Evolutionary conservation across 345 rosid genomes (phyloP), one percentile per base, ranked within the genome.

Genomic region (Camelina sativa): DNA sequence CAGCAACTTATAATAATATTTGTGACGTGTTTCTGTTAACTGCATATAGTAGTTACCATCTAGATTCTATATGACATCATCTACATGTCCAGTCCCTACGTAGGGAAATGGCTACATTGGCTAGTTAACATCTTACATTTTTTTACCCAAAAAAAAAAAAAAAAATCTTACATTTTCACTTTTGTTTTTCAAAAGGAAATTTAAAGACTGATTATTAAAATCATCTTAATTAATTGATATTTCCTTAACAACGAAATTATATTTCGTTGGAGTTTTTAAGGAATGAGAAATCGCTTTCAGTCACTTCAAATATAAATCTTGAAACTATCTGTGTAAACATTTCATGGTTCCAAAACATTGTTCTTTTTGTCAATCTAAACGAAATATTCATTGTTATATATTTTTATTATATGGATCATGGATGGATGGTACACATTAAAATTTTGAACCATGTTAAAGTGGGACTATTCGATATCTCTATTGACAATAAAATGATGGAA

Each of bases 1-100:
- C 51, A 4, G 7, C 15, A n/a, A 13, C 48, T 25, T 20, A 28
- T 28, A 28, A 65, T 74, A 47, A n/a, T 34, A 56, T 57, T 66
- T 40, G 13, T 56, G 30, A 57, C 35, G 17, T 57, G 35, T 57
- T 65, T 73, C 7, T 46, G 32, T 28, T 9, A 35, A 37, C 16
- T 43, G 44, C 56, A 32, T 46, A 41, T 15, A 25, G 28, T 25
- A 30, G n/a, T 15, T 41, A 68, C 41, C 52, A 46, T 62, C 32
- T 76, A 63, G 66, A 76, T 69, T 62, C 46, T 69, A 12, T 63
- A 44, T 60, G 65, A 69, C 75, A 62, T 62, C 75, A 76, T 46
- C 70, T 55, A 69, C n/a, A 41, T 61, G 40, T 68, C 62, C 56
- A 43, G 46, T 55, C 17, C 63, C 65, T 62, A 76, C 40, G 50